A percentile compares a stretch with the other conserved stretches of the same genome.
phyloP scores from a whole-genome alignment of 2,329 filamentous ascomycete genomes.

The Exophiala viscosa region DNA sequence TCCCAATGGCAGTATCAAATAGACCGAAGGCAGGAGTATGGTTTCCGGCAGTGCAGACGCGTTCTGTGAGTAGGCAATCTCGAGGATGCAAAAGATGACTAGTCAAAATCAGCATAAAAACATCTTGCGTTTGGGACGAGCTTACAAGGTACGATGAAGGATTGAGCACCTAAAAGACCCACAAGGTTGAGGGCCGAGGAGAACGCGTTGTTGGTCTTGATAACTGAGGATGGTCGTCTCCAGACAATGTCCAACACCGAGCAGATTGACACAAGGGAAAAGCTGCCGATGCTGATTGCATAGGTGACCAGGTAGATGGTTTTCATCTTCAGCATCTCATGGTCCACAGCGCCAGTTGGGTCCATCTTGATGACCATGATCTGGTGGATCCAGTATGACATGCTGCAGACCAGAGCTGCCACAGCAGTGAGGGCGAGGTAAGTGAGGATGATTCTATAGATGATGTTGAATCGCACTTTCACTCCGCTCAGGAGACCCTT shows the following conservation, averaged over 20 bases:
- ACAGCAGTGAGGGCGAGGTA: slow-evolving; percentile 14
- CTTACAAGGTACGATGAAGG: slow-evolving; percentile 23
- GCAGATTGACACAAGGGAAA: slow-evolving; percentile 16
- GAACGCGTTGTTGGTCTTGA: slow-evolving; percentile 14
- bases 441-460: slow-evolving; percentile 13
- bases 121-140: not conserved
- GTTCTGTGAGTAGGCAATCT: slow-evolving; percentile 6
- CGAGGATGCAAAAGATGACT: slow-evolving; percentile 24
- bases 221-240: slow-evolving; percentile 13
- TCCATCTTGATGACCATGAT: slow-evolving; percentile 5
- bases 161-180: slow-evolving; percentile 19
- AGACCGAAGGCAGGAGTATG: slow-evolving; percentile 21
- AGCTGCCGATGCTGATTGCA: slow-evolving; percentile 20
- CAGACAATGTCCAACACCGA: slow-evolving; percentile 20
- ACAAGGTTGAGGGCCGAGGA: slow-evolving; percentile 23
- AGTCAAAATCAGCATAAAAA: not conserved
- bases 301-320: slow-evolving; percentile 10
- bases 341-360: not conserved
- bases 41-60: slow-evolving; percentile 8
- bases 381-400: slow-evolving; percentile 16
- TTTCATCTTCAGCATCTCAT: not conserved
- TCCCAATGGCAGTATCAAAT: slow-evolving; percentile 20
- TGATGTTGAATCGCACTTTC: slow-evolving; percentile 2
- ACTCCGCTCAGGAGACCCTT: slow-evolving; percentile 19
- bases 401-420: slow-evolving; percentile 4